phyloP scores from a whole-genome alignment of 306 rosid species.

The Medicago ruthenica region DNA sequence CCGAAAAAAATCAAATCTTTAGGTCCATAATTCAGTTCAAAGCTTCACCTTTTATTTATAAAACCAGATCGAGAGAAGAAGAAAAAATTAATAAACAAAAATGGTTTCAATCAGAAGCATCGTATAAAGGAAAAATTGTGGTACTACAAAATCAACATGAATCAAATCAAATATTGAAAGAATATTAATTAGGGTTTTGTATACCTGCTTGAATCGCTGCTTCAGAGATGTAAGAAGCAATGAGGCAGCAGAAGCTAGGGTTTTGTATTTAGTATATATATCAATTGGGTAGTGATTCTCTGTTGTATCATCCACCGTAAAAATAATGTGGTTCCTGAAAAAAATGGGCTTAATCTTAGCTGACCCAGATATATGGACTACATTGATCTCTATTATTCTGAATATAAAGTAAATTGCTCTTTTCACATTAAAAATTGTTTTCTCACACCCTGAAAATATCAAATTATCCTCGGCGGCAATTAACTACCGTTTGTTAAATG shows the following conservation, averaged over 20 bases:
- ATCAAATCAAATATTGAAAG: not conserved
- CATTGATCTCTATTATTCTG: too few species aligned
- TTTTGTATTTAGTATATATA: not conserved
- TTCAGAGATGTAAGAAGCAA: not conserved
- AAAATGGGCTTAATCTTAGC: not conserved
- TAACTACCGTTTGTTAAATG: too few species aligned
- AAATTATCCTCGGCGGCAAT: too few species aligned
- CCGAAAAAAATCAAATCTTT: too few species aligned
- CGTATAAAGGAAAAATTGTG: not conserved
- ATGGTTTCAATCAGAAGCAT: not conserved
- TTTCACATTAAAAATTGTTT: too few species aligned
- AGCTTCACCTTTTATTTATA: too few species aligned
- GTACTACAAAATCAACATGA: not conserved
- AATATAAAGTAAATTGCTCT: too few species aligned
- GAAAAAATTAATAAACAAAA: not conserved
- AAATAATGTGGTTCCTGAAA: too few species aligned
- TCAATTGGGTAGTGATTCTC: not conserved
- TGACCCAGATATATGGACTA: not conserved
- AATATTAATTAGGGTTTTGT: not conserved
- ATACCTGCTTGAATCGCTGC: constrained; percentile 6
- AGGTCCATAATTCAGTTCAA: too few species aligned
- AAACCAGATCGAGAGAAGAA: too few species aligned
- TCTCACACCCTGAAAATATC: too few species aligned
- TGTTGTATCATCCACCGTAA: not conserved
- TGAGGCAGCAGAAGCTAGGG: not conserved